Conservation (phyloP, 2,329 filamentous ascomycete genomes). For the Fonsecaea multimorphosa region DNA sequence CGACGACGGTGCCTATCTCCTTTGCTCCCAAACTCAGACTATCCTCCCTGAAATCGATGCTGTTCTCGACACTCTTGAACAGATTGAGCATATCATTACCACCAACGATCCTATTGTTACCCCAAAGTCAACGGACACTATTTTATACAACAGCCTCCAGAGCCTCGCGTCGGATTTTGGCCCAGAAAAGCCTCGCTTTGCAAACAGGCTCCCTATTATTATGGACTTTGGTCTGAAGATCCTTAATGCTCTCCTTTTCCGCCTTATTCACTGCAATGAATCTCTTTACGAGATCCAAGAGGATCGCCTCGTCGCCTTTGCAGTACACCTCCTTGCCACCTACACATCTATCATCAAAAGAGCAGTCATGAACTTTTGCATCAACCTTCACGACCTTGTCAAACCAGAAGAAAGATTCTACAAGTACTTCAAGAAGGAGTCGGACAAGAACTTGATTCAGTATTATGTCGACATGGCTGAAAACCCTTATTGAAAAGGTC, state of each 20-base stretch:
- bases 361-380: conserved; percentile 33
- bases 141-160: conserved; percentile 30
- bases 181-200: conserved; percentile 28
- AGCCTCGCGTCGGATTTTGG: conserved; percentile 34
- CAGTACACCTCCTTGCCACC: conserved; percentile 30
- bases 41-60: conserved; percentile 31
- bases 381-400: conserved; percentile 34
- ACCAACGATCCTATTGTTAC: conserved; percentile 31
- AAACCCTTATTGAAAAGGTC: neutral
- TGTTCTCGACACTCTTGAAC: conserved; percentile 34
- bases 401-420: conserved; percentile 36
- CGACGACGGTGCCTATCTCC: conserved; percentile 29
- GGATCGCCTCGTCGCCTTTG: conserved; percentile 31
- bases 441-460: conserved; percentile 36
- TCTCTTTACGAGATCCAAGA: conserved; percentile 33
- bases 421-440: conserved; percentile 35
- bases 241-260: conserved; percentile 28
- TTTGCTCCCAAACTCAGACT: conserved; percentile 23
- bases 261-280: conserved; percentile 19
- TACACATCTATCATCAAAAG: conserved; percentile 34
- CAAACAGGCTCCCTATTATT: conserved; percentile 31
- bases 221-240: conserved; percentile 33
- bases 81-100: conserved; percentile 32
- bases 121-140: conserved; percentile 28
- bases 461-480: conserved; percentile 33